Evolutionary conservation across 2,329 filamentous ascomycete genomes (phyloP), one percentile per base, ranked within the genome.

Genomic region (Botrytis fabae): DNA sequence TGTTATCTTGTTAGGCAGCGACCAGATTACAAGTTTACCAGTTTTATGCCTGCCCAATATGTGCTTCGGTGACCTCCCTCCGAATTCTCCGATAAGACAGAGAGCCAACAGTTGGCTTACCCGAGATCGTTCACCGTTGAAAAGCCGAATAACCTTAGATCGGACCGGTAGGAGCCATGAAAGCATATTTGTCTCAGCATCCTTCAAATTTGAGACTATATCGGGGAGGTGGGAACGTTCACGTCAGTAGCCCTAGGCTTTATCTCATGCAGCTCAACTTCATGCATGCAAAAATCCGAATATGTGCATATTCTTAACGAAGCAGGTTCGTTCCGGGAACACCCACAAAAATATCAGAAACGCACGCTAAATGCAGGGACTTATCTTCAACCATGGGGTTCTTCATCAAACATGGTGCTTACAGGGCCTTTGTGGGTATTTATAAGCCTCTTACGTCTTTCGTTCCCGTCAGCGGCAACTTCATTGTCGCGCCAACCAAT

Each of bases 401-500:
- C 64, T 54, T 66, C 46, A 66, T 8, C 32, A 66, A 38, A 66
- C 7, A 54, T 54, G 54, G 35, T 57, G 48, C 48, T 57, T 57
- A 59, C 35, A 22, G 48, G 18, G 38, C 40, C 40, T 35, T 32
- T 54, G 42, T 42, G 48, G 65, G 35, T 32, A 16, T 57, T 68
- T 54, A 42, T 42, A 57, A 68, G 48, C 48, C 46, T 16, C 25
- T 68, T 22, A 38, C 16, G 64, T 32, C 25, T 16, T 57, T 68
- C 10, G 9, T 42, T 68, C 14, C 25, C 48, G 65, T 25, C 35
- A 20, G 25, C 35, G 48, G 38, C 18, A 57, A 69, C 35, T 42
- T 69, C 48, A 69, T 69, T 44, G 51, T 42, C 65, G 18, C 42
- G 65, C 48, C 48, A 69, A 69, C 18, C 51, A 69, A 69, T 28